These are phyloP conservation scores for Paecilomyces variotii DNA, from an alignment of 2,329 filamentous ascomycete species.

Conservation along the genomic window DNA sequence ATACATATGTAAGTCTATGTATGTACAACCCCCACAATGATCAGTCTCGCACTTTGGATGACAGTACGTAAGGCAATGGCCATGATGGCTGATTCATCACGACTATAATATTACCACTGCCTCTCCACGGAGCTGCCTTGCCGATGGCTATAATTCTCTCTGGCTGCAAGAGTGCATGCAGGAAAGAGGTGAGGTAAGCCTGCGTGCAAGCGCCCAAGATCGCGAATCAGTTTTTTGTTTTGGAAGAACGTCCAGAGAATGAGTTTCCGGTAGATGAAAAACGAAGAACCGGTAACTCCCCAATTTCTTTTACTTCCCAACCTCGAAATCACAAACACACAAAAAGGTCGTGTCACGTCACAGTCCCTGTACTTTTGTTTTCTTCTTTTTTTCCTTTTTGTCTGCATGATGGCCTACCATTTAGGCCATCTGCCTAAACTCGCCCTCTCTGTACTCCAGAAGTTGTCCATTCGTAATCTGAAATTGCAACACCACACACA, in stretches of 20 bases:
- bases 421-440: neutral
- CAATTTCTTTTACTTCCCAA: neutral
- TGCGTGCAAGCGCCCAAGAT: neutral
- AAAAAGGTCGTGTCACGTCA: slow-evolving; percentile 1
- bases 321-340: neutral
- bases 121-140: neutral
- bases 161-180: neutral
- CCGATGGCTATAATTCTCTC: neutral
- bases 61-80: neutral
- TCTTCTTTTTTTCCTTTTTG: neutral
- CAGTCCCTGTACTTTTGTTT: neutral
- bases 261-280: neutral
- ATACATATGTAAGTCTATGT: neutral
- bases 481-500: neutral
- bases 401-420: neutral
- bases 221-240: neutral
- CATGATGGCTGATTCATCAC: neutral
- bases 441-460: neutral
- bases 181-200: neutral
- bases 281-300: neutral
- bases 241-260: neutral
- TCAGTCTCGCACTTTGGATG: neutral
- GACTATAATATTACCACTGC: neutral
- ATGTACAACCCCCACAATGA: neutral
- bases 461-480: neutral